These are phyloP conservation scores for Musa beccarii DNA, from an alignment of 176 grass and related monocot species.

Conservation along the genomic window DNA sequence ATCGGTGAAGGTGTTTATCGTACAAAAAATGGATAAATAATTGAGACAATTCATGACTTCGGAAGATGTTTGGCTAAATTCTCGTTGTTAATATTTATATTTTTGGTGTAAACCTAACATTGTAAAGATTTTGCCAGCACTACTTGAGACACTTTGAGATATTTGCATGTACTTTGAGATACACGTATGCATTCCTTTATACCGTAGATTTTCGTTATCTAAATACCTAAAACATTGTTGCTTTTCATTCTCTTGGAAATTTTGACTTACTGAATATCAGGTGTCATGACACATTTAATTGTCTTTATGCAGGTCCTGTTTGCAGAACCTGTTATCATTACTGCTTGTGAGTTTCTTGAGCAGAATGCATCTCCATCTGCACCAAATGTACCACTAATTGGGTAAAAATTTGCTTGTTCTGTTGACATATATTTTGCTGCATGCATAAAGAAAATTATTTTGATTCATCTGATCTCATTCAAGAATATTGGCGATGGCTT, in stretches of 20 bases:
- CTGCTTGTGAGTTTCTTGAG: constrained; percentile 98
- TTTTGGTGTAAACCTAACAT: background rate
- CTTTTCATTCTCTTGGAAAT: constrained; percentile 24
- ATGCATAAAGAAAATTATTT: background rate
- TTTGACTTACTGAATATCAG: background rate
- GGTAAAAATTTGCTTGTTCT: constrained; percentile 20
- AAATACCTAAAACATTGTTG: background rate
- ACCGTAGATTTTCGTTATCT: too few species aligned
- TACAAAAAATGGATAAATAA: background rate
- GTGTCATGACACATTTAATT: background rate
- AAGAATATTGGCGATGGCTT: too few species aligned
- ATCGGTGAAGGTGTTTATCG: background rate
- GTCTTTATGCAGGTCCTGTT: constrained; percentile 60
- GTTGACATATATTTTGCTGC: background rate
- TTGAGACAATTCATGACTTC: background rate
- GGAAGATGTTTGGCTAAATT: background rate
- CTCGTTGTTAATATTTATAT: background rate
- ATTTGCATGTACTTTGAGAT: background rate
- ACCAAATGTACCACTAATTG: constrained; percentile 69
- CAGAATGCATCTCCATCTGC: constrained; percentile 79
- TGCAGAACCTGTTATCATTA: constrained; percentile 90
- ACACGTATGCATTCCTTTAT: background rate
- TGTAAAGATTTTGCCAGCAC: background rate
- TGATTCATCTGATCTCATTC: background rate
- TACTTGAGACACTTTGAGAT: background rate